A percentile compares a stretch with the other conserved stretches of the same genome.
phyloP scores from a whole-genome alignment of 768 basidiomycete species.

The Sarcomyxa edulis region DNA sequence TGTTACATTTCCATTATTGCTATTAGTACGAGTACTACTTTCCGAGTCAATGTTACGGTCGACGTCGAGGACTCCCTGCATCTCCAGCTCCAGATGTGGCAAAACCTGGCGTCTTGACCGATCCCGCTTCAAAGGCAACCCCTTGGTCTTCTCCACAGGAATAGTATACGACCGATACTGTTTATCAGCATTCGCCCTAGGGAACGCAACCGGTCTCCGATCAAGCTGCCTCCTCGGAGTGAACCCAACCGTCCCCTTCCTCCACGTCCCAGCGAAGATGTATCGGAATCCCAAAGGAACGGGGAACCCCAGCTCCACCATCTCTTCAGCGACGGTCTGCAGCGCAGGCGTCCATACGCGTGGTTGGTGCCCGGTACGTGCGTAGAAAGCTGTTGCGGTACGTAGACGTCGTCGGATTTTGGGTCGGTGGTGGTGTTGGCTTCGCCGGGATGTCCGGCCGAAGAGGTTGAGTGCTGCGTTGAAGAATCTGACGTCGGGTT shows the following conservation, averaged over 20 bases:
- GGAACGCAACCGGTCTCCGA: slow-evolving; percentile 5
- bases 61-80: too few relatives aligned
- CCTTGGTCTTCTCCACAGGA: not conserved
- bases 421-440: slow-evolving; percentile 11
- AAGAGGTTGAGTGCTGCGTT: slow-evolving; percentile 53
- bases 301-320: slow-evolving; percentile 31
- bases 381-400: slow-evolving; percentile 20
- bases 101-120: too few relatives aligned
- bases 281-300: slow-evolving; percentile 34
- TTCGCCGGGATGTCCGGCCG: slow-evolving; percentile 14
- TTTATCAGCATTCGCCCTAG: not conserved
- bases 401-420: slow-evolving; percentile 25
- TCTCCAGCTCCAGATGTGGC: too few relatives aligned
- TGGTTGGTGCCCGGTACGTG: slow-evolving; percentile 17
- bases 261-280: slow-evolving; percentile 29
- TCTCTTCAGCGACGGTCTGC: slow-evolving; percentile 30
- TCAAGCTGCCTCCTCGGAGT: not conserved
- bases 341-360: slow-evolving; percentile 27
- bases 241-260: not conserved
- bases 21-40: too few relatives aligned
- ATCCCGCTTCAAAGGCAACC: slow-evolving; percentile 2
- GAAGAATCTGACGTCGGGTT: slow-evolving; percentile 63
- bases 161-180: not conserved
- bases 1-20: not conserved
- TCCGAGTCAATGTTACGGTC: too few relatives aligned